Conservation (phyloP, 371 early-diverging fungal species). For the Syncephalastrum monosporum region DNA sequence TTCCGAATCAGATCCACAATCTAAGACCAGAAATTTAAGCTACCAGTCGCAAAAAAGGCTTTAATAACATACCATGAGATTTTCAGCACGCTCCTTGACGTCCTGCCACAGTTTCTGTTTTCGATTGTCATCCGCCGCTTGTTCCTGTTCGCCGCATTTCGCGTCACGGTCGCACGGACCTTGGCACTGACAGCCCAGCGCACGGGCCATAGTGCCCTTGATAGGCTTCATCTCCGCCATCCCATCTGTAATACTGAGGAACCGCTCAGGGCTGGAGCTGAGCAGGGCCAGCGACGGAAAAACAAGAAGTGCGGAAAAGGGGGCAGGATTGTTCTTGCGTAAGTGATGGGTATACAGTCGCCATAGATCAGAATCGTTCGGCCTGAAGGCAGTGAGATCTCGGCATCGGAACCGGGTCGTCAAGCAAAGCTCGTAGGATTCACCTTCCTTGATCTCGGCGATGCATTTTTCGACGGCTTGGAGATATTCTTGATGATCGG, state of each 20-base stretch:
- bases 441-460: slow-evolving; percentile 77
- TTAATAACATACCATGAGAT: slow-evolving; percentile 82
- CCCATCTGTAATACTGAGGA: slow-evolving; percentile 61
- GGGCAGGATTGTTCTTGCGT: slow-evolving; percentile 83
- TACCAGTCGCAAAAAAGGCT: background rate
- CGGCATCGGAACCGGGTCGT: slow-evolving; percentile 76
- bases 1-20: slow-evolving; percentile 97
- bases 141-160: slow-evolving; percentile 25
- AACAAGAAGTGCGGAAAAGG: slow-evolving; percentile 76
- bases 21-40: slow-evolving; percentile 31
- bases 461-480: slow-evolving; percentile 63
- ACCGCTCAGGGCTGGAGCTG: slow-evolving; percentile 87
- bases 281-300: slow-evolving; percentile 44
- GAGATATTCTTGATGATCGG: slow-evolving; percentile 57
- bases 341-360: slow-evolving; percentile 65
- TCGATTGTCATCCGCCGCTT: slow-evolving; percentile 48
- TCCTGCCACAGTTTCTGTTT: slow-evolving; percentile 59
- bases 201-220: slow-evolving; percentile 83
- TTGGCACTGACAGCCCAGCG: slow-evolving; percentile 44
- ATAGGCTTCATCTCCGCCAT: slow-evolving; percentile 93
- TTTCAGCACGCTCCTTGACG: slow-evolving; percentile 93
- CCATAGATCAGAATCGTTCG: slow-evolving; percentile 19
- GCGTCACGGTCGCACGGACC: slow-evolving; percentile 31
- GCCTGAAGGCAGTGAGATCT: slow-evolving; percentile 3
- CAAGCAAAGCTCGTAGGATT: slow-evolving; percentile 93